These are phyloP conservation scores for Pholiota molesta DNA, from an alignment of 768 basidiomycete species.

Conservation along the genomic window DNA sequence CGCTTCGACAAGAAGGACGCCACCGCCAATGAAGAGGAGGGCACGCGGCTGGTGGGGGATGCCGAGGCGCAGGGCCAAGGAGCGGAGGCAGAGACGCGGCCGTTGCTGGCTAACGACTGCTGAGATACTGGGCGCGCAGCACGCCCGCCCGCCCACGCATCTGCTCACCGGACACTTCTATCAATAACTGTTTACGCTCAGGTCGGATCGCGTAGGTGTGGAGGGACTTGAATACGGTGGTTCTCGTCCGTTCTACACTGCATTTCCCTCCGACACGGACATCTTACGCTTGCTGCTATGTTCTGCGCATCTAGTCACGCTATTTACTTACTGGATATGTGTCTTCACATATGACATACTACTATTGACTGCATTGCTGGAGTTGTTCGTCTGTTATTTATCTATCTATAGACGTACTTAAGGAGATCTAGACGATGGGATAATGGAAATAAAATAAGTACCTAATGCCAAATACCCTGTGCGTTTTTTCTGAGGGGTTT, in stretches of 20 bases:
- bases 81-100: neutral
- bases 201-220: too few species aligned
- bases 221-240: too few species aligned
- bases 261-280: neutral
- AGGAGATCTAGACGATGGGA: neutral
- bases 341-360: neutral
- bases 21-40: neutral
- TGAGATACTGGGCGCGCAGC: neutral
- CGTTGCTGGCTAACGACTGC: neutral
- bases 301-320: neutral
- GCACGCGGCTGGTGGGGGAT: neutral
- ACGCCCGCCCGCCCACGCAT: too few species aligned
- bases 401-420: too few species aligned
- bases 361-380: neutral
- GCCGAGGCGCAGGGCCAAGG: neutral
- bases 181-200: too few species aligned
- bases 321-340: neutral
- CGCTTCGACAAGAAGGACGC: constrained; percentile 44
- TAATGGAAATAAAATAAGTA: neutral
- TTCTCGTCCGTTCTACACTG: too few species aligned
- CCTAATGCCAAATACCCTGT: neutral
- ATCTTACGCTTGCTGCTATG: neutral
- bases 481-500: too few species aligned
- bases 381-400: neutral
- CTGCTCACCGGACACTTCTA: too few species aligned